Evolutionary conservation across 2,329 filamentous ascomycete genomes (phyloP).

Genomic region (Fragosphaeria purpurea): DNA sequence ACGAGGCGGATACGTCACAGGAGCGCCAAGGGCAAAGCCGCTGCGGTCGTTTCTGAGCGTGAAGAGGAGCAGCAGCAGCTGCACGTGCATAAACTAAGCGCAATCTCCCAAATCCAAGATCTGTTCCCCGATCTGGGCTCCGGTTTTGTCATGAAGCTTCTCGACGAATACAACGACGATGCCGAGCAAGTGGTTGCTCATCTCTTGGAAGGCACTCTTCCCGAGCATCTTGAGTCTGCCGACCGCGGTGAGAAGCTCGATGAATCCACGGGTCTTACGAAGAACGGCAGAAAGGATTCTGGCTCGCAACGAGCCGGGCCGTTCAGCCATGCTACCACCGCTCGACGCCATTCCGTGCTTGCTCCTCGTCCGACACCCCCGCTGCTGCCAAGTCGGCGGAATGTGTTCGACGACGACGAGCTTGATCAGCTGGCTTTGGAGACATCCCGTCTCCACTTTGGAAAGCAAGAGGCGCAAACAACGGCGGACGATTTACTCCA

Average conservation of each 20-base stretch:
- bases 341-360: conserved; percentile 24
- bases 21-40: conserved; percentile 56
- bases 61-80: conserved; percentile 31
- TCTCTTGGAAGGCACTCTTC: conserved; percentile 68
- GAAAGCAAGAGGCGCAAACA: conserved; percentile 52
- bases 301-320: no score
- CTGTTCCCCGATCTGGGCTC: conserved; percentile 81
- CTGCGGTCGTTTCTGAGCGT: conserved; percentile 13
- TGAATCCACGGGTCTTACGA: background rate
- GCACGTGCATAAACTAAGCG: conserved; percentile 72
- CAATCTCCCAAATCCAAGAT: conserved; percentile 85
- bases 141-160: conserved; percentile 66
- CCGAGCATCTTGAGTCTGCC: conserved; percentile 51
- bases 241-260: conserved; percentile 58
- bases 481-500: conserved; percentile 65
- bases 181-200: conserved; percentile 72
- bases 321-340: conserved; percentile 13
- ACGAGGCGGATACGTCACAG: conserved; percentile 43
- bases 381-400: conserved; percentile 52
- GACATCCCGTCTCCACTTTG: conserved; percentile 63
- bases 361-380: conserved; percentile 51
- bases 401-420: conserved; percentile 72
- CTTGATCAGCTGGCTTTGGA: conserved; percentile 62
- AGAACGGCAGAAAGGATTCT: no score
- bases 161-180: conserved; percentile 70